Evolutionary conservation across 2,329 filamentous ascomycete genomes (phyloP), one percentile per base, ranked within the genome.

Genomic region (Hortaea werneckii): DNA sequence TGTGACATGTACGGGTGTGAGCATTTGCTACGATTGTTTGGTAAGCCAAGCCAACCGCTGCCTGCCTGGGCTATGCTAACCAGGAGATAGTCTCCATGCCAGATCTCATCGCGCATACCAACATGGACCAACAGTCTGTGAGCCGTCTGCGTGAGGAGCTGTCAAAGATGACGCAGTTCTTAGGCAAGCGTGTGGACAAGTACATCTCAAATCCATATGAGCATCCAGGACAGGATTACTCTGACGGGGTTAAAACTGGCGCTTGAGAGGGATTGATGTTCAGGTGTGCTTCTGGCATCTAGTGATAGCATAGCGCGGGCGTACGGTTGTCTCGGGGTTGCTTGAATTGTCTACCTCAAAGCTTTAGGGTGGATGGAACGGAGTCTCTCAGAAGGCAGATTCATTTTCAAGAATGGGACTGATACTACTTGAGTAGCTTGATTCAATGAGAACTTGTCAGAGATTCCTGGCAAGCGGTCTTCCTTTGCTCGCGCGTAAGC

Each of bases 111-210:
- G 89, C 89, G 4, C 92, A 98, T 65, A 98, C 92, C 43, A 96
- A 96, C 68, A 95, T 98, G 88, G 92, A 96, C 60, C 76, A 83
- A 44, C 88, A 94, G 64, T 89, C 88, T 2, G 87, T 95, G 37
- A 85, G 83, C 51, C 84, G 88, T 40, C 78, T 96, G 27, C 83
- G 88, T 9, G 87, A 95, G 58, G 92, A 98, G 64, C 76, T 98
- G 11, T 77, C 79, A 55, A 90, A 88, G 66, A 82, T 98, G 66
- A 87, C 83, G 8, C 75, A 79, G 44, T 98, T 89, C 87, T 74
- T 98, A 45, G 78, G 82, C 48, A 85, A 83, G 56, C 80, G 90
- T 58, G 80, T 82, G 10, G 74, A 79, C 47, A 77, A 77, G 26
- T 95, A 92, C 67, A 94, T 98, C 60, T 75, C 80, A 48, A 78